Evolutionary conservation across 345 rosid genomes (phyloP).

Genomic region (Eucalyptus regnans): DNA sequence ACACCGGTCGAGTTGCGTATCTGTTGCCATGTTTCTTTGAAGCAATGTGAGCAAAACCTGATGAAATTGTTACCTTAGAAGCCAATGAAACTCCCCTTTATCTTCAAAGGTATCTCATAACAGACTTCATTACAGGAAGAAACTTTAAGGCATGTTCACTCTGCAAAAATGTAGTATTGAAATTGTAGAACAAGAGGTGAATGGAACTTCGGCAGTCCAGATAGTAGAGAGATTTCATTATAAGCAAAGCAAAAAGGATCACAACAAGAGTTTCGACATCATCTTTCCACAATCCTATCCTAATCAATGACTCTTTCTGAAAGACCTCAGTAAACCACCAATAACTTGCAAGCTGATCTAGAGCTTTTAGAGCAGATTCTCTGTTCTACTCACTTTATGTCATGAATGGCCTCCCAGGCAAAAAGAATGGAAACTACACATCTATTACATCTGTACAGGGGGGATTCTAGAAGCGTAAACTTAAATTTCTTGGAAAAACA

Average conservation of each 20-base stretch:
- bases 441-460: not conserved
- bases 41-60: not conserved
- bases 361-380: not conserved
- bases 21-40: not conserved
- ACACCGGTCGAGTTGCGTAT: not conserved
- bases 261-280: not conserved
- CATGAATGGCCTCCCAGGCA: not conserved
- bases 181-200: not conserved
- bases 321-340: not conserved
- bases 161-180: not conserved
- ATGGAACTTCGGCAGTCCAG: not conserved
- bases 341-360: not conserved
- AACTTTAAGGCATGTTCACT: not conserved
- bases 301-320: not conserved
- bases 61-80: not conserved
- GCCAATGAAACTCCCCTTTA: not conserved
- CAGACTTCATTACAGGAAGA: not conserved
- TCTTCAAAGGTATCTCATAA: not conserved
- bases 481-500: not conserved
- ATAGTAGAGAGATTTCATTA: not conserved
- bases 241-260: not conserved
- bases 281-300: not conserved
- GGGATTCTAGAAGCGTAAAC: not conserved
- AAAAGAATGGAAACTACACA: not conserved
- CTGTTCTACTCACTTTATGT: not conserved